Evolutionary conservation across 495 filamentous ascomycete species (phyloP).

Genomic region (Aspergillus asperescens): DNA sequence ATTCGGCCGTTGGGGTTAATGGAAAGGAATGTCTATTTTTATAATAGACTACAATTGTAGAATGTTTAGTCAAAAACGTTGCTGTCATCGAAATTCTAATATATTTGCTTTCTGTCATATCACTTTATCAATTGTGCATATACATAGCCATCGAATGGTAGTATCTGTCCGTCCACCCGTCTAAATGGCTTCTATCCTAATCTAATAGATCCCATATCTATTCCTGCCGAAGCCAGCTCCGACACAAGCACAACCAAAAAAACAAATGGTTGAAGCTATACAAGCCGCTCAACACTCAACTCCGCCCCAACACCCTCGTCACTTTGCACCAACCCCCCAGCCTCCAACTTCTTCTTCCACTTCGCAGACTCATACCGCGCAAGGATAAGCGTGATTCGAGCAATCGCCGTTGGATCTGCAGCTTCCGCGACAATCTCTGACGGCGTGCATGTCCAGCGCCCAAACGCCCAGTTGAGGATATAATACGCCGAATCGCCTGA

Average conservation of each 20-base stretch:
- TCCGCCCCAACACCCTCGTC: constrained; percentile 23
- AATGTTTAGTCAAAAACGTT: too few species aligned
- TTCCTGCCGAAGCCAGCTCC: constrained; percentile 18
- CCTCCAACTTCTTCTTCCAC: constrained; percentile 82
- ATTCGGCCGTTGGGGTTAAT: neutral
- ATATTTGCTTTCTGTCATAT: too few species aligned
- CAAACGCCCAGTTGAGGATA: constrained; percentile 97
- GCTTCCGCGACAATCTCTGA: constrained; percentile 40
- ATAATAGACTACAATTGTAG: too few species aligned
- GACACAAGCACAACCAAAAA: neutral
- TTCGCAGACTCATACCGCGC: constrained; percentile 79
- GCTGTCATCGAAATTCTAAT: too few species aligned
- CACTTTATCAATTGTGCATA: too few species aligned
- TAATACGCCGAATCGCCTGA: constrained; percentile 40
- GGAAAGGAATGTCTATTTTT: neutral
- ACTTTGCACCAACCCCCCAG: constrained; percentile 51
- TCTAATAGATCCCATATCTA: neutral
- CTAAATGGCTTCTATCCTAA: neutral
- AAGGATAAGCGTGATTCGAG: constrained; percentile 79
- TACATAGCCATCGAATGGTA: too few species aligned
- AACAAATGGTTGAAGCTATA: constrained; percentile 20
- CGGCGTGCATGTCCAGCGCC: constrained; percentile 82
- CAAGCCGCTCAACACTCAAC: constrained; percentile 37
- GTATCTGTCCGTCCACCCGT: too few species aligned
- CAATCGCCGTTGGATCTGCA: constrained; percentile 41